Conservation (phyloP, 108 stramenopile genomes). For the Seminavis robusta region DNA sequence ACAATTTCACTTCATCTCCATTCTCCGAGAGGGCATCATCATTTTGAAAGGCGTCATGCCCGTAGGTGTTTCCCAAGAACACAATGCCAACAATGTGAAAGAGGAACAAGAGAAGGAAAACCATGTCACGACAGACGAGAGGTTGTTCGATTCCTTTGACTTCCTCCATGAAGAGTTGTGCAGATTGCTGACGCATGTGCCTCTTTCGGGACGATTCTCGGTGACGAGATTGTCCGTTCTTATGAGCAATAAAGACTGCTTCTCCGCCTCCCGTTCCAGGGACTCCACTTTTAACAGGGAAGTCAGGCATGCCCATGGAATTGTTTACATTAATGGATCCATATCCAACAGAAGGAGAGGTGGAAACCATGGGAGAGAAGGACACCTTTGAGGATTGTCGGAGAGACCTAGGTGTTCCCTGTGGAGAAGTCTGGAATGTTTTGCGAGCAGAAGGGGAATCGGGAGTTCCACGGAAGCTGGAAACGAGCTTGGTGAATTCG, state of each 20-base stretch:
- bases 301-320: conserved; percentile 12
- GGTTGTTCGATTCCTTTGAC: conserved; percentile 64
- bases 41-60: conserved; percentile 51
- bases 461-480: no score
- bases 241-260: conserved; percentile 33
- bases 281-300: no score
- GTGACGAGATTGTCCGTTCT: conserved; percentile 1
- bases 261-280: conserved; percentile 22
- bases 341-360: no score
- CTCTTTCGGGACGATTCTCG: conserved; percentile 21
- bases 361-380: no score
- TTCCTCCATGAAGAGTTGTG: conserved; percentile 73
- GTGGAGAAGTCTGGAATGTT: no score
- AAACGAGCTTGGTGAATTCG: no score
- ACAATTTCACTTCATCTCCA: conserved; percentile 35
- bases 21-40: conserved; percentile 24
- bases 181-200: conserved; percentile 77
- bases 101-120: conserved; percentile 62
- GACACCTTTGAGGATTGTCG: no score
- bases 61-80: conserved; percentile 53
- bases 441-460: no score
- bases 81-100: conserved; percentile 54
- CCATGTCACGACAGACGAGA: conserved; percentile 52
- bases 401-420: no score
- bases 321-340: no score